These are phyloP conservation scores for Phytophthora fragariaefolia DNA, from an alignment of 352 stramenopile genomes.

Conservation along the genomic window DNA sequence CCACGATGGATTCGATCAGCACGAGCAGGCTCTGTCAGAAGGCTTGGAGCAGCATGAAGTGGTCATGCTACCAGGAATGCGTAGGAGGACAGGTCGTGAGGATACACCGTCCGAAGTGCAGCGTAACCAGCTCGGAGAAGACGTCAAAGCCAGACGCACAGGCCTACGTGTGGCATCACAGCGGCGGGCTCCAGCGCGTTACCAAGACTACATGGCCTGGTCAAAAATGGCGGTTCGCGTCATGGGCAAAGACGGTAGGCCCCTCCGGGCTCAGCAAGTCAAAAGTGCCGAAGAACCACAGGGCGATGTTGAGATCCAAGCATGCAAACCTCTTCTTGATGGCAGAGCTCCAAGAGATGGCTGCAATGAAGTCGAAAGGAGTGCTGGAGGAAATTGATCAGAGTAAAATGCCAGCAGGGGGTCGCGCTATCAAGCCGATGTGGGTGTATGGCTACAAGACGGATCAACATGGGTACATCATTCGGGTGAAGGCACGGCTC, in stretches of 20 bases:
- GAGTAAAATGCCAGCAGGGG: not conserved
- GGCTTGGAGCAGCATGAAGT: not conserved
- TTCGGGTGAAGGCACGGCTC: not conserved
- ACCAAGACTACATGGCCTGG: conserved; percentile 4
- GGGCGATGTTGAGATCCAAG: not conserved
- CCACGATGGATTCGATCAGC: not conserved
- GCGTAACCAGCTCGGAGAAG: not conserved
- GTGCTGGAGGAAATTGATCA: conserved; percentile 2
- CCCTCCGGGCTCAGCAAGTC: not conserved
- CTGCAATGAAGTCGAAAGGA: not conserved
- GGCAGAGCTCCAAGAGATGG: conserved; percentile 8
- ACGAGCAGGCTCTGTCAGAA: not conserved
- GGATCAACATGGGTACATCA: conserved; percentile 8
- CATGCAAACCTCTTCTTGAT: not conserved
- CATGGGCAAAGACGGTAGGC: not conserved
- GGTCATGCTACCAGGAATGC: not conserved
- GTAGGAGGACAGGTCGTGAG: not conserved
- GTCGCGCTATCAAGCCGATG: conserved; percentile 1
- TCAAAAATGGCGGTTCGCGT: not conserved
- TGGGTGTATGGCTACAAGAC: conserved; percentile 8
- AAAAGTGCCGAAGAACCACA: not conserved
- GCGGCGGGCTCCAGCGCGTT: not conserved
- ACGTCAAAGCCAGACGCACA: not conserved
- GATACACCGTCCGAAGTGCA: not conserved
- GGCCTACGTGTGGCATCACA: not conserved